Base-by-base conservation (phyloP, 2,329 filamentous ascomycete species). In the Chaetothyriales sp. region DNA sequence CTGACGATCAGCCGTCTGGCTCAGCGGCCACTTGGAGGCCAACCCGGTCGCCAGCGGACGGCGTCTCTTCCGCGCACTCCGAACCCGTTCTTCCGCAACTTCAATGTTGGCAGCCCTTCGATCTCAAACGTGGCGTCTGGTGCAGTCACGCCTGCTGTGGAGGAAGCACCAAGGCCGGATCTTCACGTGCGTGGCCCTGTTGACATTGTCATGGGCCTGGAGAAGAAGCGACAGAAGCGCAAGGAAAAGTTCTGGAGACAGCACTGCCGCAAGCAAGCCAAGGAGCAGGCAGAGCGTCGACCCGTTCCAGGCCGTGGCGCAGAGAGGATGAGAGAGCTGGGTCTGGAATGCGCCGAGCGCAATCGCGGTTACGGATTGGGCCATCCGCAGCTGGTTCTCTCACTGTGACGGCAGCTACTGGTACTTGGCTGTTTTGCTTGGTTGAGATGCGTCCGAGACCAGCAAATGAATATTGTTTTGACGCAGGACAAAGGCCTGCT, bases 181-280 rank as follows among this genome's bases (percentile, higher is more conserved):
- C 71, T 80, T 44, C 88, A 92, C 57, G 78, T 87, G 8, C 85
- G 92, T 56, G 88, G 89, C n/a, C 89, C 92, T 37, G 94, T 98
- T 60, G 92, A 97, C 68, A 98, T 95, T 56, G 86, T 95, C 69
- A 94, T 95, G 67, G 92, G 92, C 7, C 78, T 98, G 1, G 92
- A 98, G 72, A 84, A 86, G 69, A 97, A 95, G 73, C 84, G 89
- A 22, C 86, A 92, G 71, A 83, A 92, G 58, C 85, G 92, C 61
- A 89, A 85, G 70, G 89, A 97, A 69, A 95, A 95, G 69, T 85
- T 89, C 63, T 84, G 86, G 65, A 84, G 89, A 62, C 92, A 94
- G 67, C 85, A 90, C 64, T 94, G 86, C 71, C 83, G 88, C 65
- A 86, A 88, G 62, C 83, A 83, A 52, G 81, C 82, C 58, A 89